A percentile compares a stretch with the other conserved stretches of the same genome.
These are phyloP conservation scores for Extremus antarcticus DNA, from an alignment of 495 filamentous ascomycete species.

Conservation along the genomic window DNA sequence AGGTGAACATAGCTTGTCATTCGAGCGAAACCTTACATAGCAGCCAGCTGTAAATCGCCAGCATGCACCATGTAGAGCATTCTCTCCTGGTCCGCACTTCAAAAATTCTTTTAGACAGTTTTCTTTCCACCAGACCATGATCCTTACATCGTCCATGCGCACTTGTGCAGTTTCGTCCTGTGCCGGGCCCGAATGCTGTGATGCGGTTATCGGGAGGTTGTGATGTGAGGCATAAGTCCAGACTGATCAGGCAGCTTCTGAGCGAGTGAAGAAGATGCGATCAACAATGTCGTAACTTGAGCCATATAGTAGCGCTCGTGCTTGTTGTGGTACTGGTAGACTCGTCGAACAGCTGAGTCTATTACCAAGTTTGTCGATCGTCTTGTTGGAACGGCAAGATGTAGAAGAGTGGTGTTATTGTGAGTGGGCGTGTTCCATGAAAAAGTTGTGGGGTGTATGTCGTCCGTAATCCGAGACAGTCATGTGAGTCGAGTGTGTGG, in stretches of 20 bases:
- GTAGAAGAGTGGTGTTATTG: background rate
- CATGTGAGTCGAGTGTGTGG: background rate
- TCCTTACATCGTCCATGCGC: background rate
- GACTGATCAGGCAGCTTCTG: slow-evolving; percentile 16
- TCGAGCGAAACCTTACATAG: background rate
- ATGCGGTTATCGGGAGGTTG: too few species aligned
- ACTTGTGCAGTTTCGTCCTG: background rate
- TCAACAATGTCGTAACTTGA: slow-evolving; percentile 11
- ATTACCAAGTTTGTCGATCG: background rate
- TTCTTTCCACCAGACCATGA: slow-evolving; percentile 10
- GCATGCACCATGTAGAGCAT: background rate
- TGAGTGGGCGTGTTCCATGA: background rate
- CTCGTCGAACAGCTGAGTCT: slow-evolving; percentile 4
- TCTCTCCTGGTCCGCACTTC: background rate
- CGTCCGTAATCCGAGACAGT: background rate
- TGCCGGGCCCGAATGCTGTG: background rate
- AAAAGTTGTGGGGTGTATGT: background rate
- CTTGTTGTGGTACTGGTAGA: background rate
- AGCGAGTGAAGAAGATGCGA: slow-evolving; percentile 17
- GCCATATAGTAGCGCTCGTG: background rate
- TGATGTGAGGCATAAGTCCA: background rate
- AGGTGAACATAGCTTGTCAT: background rate
- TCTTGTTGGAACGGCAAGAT: slow-evolving; percentile 9
- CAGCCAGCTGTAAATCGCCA: background rate
- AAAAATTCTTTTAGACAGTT: background rate